Conservation (phyloP, 257 asterid species). For the Lantana camara region DNA sequence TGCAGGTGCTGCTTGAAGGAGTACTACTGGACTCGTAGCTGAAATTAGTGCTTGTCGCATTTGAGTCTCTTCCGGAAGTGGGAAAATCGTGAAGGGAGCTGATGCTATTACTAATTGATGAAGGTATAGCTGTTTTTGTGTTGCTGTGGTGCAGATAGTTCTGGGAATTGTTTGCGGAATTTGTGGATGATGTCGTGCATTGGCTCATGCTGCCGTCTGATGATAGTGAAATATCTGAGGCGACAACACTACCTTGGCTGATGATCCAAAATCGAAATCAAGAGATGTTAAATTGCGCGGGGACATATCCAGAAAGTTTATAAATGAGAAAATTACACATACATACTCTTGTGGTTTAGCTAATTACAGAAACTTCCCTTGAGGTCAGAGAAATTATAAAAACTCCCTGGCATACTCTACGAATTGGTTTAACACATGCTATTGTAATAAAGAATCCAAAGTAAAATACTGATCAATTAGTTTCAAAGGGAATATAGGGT, state of each 20-base stretch:
- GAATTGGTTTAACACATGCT: no score
- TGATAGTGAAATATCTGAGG: not conserved
- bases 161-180: no score
- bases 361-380: no score
- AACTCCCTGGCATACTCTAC: no score
- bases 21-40: constrained; percentile 36
- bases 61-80: constrained; percentile 31
- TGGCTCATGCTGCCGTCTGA: not conserved
- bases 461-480: no score
- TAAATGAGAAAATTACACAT: no score
- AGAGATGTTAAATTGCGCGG: not conserved
- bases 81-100: constrained; percentile 18
- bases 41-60: not conserved
- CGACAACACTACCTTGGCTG: constrained; percentile 48
- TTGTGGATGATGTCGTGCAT: constrained; percentile 12
- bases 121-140: constrained; percentile 32
- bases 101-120: constrained; percentile 22
- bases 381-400: no score
- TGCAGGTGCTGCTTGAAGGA: constrained; percentile 21
- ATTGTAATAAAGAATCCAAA: no score
- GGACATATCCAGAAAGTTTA: no score
- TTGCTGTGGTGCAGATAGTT: no score
- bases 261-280: not conserved
- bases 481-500: no score
- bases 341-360: no score